Conservation (phyloP, 257 asterid species). For the Verbascum thapsus region DNA sequence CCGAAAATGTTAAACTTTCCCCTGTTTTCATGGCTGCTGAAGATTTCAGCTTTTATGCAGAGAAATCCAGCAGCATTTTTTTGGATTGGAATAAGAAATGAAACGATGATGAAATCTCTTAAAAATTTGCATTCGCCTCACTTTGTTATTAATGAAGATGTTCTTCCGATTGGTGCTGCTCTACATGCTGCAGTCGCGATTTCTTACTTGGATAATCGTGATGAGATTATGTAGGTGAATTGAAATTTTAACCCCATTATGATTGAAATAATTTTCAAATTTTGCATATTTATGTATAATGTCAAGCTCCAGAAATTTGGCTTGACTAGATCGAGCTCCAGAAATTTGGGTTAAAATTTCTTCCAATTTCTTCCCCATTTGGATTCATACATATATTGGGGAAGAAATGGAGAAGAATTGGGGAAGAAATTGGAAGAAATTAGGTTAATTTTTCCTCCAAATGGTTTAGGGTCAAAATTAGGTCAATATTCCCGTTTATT, state of each 20-base stretch:
- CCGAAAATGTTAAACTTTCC: slow-evolving; percentile 36
- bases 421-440: too few relatives aligned
- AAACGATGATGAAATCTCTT: slow-evolving; percentile 36
- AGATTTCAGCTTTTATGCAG: slow-evolving; percentile 83
- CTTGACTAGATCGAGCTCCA: too few relatives aligned
- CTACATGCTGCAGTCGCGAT: slow-evolving; percentile 84
- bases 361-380: too few relatives aligned
- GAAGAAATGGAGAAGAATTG: too few relatives aligned
- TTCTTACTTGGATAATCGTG: slow-evolving; percentile 51
- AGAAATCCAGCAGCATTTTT: slow-evolving; percentile 66
- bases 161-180: slow-evolving; percentile 78
- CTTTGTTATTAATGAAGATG: slow-evolving; percentile 62
- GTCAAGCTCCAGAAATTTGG: too few relatives aligned
- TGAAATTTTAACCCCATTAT: neutral
- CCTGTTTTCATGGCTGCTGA: slow-evolving; percentile 68
- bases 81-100: slow-evolving; percentile 51
- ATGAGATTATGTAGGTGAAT: slow-evolving; percentile 18
- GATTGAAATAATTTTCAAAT: too few relatives aligned
- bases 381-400: too few relatives aligned
- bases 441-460: too few relatives aligned
- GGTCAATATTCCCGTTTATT: too few relatives aligned
- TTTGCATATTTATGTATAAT: too few relatives aligned
- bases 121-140: slow-evolving; percentile 64
- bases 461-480: too few relatives aligned
- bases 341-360: too few relatives aligned